These are phyloP conservation scores for Didymella segeticola DNA, from an alignment of 2,329 filamentous ascomycete species.

Conservation along the genomic window DNA sequence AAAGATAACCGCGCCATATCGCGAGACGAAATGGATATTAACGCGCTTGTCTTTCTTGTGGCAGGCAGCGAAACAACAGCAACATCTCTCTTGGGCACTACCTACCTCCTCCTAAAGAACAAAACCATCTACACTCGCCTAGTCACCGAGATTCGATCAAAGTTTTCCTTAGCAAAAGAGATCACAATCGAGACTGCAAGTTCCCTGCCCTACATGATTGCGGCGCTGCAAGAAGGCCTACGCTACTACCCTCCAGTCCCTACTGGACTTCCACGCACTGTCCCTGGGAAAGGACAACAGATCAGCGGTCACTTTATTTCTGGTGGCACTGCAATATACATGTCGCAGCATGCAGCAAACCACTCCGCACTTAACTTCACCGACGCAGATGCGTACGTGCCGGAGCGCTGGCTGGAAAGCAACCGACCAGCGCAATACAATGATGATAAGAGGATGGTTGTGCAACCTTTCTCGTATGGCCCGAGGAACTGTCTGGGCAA, in stretches of 20 bases:
- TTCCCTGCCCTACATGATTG: slow-evolving; percentile 38
- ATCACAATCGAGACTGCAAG: slow-evolving; percentile 39
- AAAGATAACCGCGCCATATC: slow-evolving; percentile 23
- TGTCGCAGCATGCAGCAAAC: slow-evolving; percentile 42
- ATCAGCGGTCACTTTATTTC: slow-evolving; percentile 39
- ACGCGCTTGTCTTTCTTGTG: slow-evolving; percentile 43
- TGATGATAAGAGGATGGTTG: slow-evolving; percentile 39
- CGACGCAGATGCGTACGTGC: slow-evolving; percentile 33
- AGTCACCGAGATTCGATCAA: slow-evolving; percentile 31
- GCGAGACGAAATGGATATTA: slow-evolving; percentile 45
- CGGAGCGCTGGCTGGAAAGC: slow-evolving; percentile 49
- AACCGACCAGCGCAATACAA: slow-evolving; percentile 27
- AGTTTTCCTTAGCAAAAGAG: slow-evolving; percentile 23
- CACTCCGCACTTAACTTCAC: slow-evolving; percentile 38
- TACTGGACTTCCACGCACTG: slow-evolving; percentile 38
- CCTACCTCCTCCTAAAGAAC: slow-evolving; percentile 50
- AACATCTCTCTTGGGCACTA: slow-evolving; percentile 51
- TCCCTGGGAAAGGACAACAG: slow-evolving; percentile 30
- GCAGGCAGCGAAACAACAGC: slow-evolving; percentile 58
- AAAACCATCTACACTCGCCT: slow-evolving; percentile 25
- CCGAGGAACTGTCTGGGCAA: slow-evolving; percentile 40
- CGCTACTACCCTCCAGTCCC: slow-evolving; percentile 40
- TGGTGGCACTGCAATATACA: slow-evolving; percentile 32
- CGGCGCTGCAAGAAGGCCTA: slow-evolving; percentile 35
- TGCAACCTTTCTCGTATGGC: slow-evolving; percentile 39